These are phyloP conservation scores for Phytophthora gonapodyides DNA, from an alignment of 352 stramenopile genomes.

Conservation along the genomic window DNA sequence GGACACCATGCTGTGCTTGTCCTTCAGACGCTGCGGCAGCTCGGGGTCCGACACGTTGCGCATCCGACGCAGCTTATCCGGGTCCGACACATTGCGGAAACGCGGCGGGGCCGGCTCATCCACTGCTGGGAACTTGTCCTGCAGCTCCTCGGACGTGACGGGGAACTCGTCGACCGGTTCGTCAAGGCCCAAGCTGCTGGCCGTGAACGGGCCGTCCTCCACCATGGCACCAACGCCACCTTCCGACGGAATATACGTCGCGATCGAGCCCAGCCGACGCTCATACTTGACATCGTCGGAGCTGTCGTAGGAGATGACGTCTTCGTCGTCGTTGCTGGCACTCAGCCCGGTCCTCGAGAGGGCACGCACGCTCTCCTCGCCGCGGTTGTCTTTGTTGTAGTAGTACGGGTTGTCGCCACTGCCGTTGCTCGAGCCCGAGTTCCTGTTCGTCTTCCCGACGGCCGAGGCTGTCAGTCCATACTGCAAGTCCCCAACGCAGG, in stretches of 20 bases:
- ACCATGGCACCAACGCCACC: conserved; percentile 26
- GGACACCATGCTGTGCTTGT: conserved; percentile 51
- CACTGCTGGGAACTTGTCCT: conserved; percentile 41
- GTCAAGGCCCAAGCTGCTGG: conserved; percentile 23
- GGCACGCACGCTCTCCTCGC: conserved; percentile 9
- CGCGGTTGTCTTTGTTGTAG: conserved; percentile 19
- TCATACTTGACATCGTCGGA: conserved; percentile 40
- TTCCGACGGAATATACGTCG: conserved; percentile 38
- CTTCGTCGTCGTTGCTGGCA: conserved; percentile 31
- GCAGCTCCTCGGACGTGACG: conserved; percentile 34
- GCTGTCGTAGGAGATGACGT: conserved; percentile 35
- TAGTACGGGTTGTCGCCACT: conserved; percentile 23
- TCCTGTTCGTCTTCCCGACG: conserved; percentile 15
- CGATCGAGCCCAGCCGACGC: conserved; percentile 36
- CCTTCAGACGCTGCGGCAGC: conserved; percentile 33
- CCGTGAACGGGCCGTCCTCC: conserved; percentile 24
- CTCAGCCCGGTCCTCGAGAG: conserved; percentile 28
- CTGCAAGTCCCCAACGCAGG: conserved; percentile 41
- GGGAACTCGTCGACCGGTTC: conserved; percentile 39
- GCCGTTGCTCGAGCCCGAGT: conserved; percentile 24
- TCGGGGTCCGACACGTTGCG: conserved; percentile 41
- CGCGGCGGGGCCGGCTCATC: conserved; percentile 31
- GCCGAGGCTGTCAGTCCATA: conserved; percentile 33
- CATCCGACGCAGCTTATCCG: conserved; percentile 37
- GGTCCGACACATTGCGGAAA: conserved; percentile 42